These are phyloP conservation scores for Lathyrus tuberosus DNA, from an alignment of 306 rosid genomes.

Conservation along the genomic window DNA sequence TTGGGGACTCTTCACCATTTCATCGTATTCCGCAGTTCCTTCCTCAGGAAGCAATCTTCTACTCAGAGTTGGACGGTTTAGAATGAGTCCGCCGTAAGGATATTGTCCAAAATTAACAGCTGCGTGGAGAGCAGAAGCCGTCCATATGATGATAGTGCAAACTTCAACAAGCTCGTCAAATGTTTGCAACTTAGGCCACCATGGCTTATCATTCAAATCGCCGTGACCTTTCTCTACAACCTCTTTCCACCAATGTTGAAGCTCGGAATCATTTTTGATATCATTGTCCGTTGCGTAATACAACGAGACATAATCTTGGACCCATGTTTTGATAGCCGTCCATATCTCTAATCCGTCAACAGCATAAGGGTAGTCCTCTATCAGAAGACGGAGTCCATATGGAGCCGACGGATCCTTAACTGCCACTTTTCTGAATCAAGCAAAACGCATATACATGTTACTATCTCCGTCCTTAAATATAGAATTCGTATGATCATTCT, in stretches of 20 bases:
- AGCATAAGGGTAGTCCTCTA: slow-evolving; percentile 84
- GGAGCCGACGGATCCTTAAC: slow-evolving; percentile 56
- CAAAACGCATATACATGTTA: slow-evolving; percentile 29
- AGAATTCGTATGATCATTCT: background rate
- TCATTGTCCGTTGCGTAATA: slow-evolving; percentile 58
- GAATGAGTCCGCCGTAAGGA: slow-evolving; percentile 67
- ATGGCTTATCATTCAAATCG: slow-evolving; percentile 64
- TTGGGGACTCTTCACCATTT: slow-evolving; percentile 56
- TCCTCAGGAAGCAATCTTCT: slow-evolving; percentile 59
- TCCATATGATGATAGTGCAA: slow-evolving; percentile 70
- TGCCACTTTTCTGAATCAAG: slow-evolving; percentile 65
- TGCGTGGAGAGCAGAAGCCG: slow-evolving; percentile 75
- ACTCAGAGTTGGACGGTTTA: slow-evolving; percentile 63
- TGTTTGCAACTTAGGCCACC: slow-evolving; percentile 84
- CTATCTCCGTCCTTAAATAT: background rate
- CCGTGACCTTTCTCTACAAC: slow-evolving; percentile 65
- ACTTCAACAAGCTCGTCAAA: slow-evolving; percentile 53
- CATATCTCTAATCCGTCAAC: slow-evolving; percentile 84
- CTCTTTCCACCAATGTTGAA: slow-evolving; percentile 86
- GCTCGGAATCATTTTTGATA: slow-evolving; percentile 55
- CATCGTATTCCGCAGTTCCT: slow-evolving; percentile 55
- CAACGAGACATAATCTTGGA: slow-evolving; percentile 58
- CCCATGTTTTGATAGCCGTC: slow-evolving; percentile 69
- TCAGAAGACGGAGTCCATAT: slow-evolving; percentile 58
- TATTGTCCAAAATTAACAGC: slow-evolving; percentile 84